Conservation (phyloP, 768 basidiomycete genomes). For the Tephrocybe sp. region DNA sequence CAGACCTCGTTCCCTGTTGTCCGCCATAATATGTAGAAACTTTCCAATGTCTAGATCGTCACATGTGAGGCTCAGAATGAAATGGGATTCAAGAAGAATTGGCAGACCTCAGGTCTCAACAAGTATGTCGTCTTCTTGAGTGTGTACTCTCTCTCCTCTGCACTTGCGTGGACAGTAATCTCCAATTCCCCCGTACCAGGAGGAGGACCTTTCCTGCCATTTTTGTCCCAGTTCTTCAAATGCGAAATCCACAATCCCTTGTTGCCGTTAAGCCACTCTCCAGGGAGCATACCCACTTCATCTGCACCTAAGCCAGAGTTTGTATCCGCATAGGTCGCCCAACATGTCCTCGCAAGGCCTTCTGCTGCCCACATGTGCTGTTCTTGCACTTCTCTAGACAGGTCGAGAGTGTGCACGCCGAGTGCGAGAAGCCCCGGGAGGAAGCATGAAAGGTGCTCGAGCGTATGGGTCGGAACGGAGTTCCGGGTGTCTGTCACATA, state of each 20-base stretch:
- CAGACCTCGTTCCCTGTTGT: constrained; percentile 48
- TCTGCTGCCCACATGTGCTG: constrained; percentile 59
- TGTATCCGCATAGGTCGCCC: constrained; percentile 61
- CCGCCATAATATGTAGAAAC: constrained; percentile 51
- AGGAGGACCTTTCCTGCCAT: constrained; percentile 30
- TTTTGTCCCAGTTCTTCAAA: constrained; percentile 40
- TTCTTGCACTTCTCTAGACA: constrained; percentile 33
- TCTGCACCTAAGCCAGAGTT: constrained; percentile 66
- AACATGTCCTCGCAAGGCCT: constrained; percentile 61
- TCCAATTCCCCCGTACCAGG: constrained; percentile 29
- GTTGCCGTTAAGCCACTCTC: constrained; percentile 8
- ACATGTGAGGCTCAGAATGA: not conserved
- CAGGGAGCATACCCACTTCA: constrained; percentile 32
- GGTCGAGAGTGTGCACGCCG: constrained; percentile 43
- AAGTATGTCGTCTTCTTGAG: constrained; percentile 31
- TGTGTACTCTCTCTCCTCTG: constrained; percentile 35
- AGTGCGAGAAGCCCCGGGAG: constrained; percentile 61
- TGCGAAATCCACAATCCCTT: constrained; percentile 37
- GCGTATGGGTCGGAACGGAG: constrained; percentile 35
- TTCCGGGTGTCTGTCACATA: constrained; percentile 48
- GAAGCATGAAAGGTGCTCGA: constrained; percentile 66
- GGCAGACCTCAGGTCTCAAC: constrained; percentile 48
- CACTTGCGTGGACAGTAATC: constrained; percentile 9
- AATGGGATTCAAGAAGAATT: not conserved
- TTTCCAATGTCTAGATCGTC: constrained; percentile 43